These are phyloP conservation scores for Suillus alpinus DNA, from an alignment of 768 basidiomycete genomes.

Conservation along the genomic window DNA sequence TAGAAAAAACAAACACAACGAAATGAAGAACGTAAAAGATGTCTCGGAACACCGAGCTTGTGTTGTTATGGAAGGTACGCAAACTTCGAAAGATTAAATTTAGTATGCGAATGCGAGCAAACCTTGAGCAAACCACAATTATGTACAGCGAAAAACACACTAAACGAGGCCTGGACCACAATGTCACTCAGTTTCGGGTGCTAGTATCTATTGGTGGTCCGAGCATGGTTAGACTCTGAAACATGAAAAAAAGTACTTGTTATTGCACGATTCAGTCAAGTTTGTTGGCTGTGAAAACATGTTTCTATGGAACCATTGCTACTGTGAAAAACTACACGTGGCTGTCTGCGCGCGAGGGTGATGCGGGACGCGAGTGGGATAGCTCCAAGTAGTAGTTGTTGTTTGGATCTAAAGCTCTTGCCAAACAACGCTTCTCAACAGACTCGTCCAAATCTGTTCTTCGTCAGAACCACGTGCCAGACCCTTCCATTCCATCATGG, in stretches of 20 bases:
- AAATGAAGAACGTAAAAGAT: conserved; percentile 26
- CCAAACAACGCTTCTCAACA: conserved; percentile 30
- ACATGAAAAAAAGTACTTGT: neutral
- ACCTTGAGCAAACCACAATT: neutral
- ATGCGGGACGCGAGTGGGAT: neutral
- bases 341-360: neutral
- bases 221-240: neutral
- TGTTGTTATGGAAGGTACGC: conserved; percentile 7
- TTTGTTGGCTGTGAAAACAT: neutral
- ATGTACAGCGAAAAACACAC: neutral
- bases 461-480: conserved; percentile 3
- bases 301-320: neutral
- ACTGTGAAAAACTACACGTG: neutral
- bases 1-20: conserved; percentile 6
- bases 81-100: conserved; percentile 5
- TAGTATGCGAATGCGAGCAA: neutral
- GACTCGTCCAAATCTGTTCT: conserved; percentile 14
- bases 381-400: conserved; percentile 15
- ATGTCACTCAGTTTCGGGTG: neutral
- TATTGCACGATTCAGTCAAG: neutral
- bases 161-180: neutral
- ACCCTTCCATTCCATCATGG: conserved; percentile 40
- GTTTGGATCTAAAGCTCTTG: conserved; percentile 31
- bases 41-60: conserved; percentile 7
- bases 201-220: neutral